Conservation (phyloP, 1,139 yeast species). For the Hyphopichia khmerensis region DNA sequence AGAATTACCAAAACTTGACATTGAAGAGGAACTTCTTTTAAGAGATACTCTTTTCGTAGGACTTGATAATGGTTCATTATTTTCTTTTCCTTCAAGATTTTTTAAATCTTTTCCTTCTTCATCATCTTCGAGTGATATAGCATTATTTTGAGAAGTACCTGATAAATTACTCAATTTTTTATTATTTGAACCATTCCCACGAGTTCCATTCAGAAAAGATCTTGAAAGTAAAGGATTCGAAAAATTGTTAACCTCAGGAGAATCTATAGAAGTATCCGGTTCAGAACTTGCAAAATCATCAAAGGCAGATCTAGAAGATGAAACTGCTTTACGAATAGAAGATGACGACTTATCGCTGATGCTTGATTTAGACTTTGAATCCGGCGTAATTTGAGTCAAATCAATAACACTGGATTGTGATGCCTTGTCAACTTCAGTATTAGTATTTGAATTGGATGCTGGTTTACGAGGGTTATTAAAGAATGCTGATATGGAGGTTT, state of each 20-base stretch:
- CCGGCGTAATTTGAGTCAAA: neutral
- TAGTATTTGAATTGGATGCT: neutral
- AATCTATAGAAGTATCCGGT: constrained; percentile 24
- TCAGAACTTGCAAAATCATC: constrained; percentile 27
- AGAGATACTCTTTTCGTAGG: neutral
- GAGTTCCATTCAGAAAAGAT: constrained; percentile 6
- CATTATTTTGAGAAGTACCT: neutral
- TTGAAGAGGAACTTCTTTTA: neutral
- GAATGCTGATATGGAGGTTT: neutral
- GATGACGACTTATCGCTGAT: no score
- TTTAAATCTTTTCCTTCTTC: neutral
- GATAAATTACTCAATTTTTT: neutral
- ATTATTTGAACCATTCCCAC: neutral
- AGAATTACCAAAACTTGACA: neutral
- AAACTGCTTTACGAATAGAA: neutral
- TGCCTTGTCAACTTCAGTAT: no score
- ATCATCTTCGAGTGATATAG: neutral
- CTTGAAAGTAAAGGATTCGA: constrained; percentile 18
- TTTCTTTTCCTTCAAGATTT: neutral
- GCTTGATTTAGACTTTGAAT: neutral
- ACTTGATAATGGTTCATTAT: neutral
- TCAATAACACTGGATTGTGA: neutral
- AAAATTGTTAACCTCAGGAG: constrained; percentile 31
- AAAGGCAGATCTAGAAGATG: constrained; percentile 14
- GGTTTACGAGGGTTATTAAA: neutral